Evolutionary conservation across 2,329 filamentous ascomycete genomes (phyloP).

Genomic region (Xenosphaeropsis pyriputrescens): DNA sequence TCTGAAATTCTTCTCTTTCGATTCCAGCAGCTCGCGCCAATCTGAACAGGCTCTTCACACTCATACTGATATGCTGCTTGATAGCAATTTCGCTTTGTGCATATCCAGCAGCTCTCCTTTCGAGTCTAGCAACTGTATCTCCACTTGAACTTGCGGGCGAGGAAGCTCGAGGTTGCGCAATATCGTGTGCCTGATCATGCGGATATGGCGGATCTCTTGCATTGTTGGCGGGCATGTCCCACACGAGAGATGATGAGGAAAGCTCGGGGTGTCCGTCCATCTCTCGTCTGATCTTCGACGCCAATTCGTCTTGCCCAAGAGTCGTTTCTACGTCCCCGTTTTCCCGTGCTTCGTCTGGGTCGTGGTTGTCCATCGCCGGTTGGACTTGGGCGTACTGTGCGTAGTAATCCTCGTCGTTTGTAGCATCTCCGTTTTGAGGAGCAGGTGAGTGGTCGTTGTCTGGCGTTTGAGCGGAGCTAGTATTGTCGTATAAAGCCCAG

Average conservation of each 20-base stretch:
- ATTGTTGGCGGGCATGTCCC: slow-evolving; percentile 16
- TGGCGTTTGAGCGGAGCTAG: slow-evolving; percentile 43
- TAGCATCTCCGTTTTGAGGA: slow-evolving; percentile 4
- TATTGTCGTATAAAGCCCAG: slow-evolving; percentile 66
- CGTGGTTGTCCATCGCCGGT: slow-evolving; percentile 66
- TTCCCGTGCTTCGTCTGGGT: slow-evolving; percentile 52
- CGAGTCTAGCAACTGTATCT: slow-evolving; percentile 40
- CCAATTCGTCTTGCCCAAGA: slow-evolving; percentile 25
- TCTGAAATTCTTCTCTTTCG: slow-evolving; percentile 59
- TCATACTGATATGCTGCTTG: slow-evolving; percentile 65
- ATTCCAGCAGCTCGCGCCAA: slow-evolving; percentile 59
- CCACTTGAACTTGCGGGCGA: slow-evolving; percentile 41
- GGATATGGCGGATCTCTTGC: slow-evolving; percentile 16
- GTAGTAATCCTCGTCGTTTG: slow-evolving; percentile 54
- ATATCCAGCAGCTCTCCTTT: slow-evolving; percentile 34
- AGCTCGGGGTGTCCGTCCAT: slow-evolving; percentile 6
- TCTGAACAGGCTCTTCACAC: slow-evolving; percentile 62
- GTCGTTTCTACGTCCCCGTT: slow-evolving; percentile 27
- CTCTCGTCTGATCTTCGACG: slow-evolving; percentile 12
- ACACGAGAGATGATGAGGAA: slow-evolving; percentile 10
- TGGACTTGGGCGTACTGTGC: slow-evolving; percentile 66
- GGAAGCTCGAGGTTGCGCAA: slow-evolving; percentile 29
- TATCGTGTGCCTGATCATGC: slow-evolving; percentile 6
- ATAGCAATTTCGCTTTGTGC: slow-evolving; percentile 58
- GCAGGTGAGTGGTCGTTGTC: slow-evolving; percentile 14